These are phyloP conservation scores for Colletotrichum kahawae DNA, from an alignment of 2,329 filamentous ascomycete genomes.

Conservation along the genomic window DNA sequence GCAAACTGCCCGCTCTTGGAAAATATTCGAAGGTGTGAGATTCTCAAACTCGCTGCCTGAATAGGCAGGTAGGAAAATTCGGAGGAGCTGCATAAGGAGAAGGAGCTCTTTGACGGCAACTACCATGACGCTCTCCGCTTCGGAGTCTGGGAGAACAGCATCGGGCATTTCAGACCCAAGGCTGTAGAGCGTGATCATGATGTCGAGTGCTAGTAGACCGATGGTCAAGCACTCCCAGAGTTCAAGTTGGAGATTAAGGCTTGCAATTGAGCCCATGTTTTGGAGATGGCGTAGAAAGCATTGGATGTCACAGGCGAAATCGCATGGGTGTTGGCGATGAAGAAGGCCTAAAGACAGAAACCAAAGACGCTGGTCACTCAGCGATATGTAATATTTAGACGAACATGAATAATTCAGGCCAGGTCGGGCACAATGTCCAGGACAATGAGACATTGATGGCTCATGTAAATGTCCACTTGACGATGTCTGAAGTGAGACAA, in stretches of 20 bases:
- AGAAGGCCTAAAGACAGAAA: neutral
- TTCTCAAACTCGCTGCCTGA: neutral
- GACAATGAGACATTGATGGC: too few relatives aligned
- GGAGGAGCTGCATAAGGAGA: neutral
- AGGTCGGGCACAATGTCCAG: too few relatives aligned
- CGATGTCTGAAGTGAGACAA: too few relatives aligned
- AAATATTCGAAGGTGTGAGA: neutral
- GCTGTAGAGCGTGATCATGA: slow-evolving; percentile 2
- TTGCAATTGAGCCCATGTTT: neutral
- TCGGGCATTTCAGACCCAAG: neutral
- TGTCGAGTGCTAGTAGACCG: neutral
- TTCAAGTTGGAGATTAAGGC: neutral
- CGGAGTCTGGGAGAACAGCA: neutral
- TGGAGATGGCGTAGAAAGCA: neutral
- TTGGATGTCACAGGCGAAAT: neutral
- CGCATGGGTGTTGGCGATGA: neutral
- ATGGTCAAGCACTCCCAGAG: neutral
- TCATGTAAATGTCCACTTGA: too few relatives aligned
- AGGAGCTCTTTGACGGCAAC: slow-evolving; percentile 3
- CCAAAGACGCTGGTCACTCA: too few relatives aligned
- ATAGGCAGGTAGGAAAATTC: neutral
- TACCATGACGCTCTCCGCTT: neutral
- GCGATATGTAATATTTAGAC: too few relatives aligned
- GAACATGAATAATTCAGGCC: too few relatives aligned
- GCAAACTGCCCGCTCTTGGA: neutral